Evolutionary conservation across 768 basidiomycete genomes (phyloP).

Genomic region (Tulasnella sp.): DNA sequence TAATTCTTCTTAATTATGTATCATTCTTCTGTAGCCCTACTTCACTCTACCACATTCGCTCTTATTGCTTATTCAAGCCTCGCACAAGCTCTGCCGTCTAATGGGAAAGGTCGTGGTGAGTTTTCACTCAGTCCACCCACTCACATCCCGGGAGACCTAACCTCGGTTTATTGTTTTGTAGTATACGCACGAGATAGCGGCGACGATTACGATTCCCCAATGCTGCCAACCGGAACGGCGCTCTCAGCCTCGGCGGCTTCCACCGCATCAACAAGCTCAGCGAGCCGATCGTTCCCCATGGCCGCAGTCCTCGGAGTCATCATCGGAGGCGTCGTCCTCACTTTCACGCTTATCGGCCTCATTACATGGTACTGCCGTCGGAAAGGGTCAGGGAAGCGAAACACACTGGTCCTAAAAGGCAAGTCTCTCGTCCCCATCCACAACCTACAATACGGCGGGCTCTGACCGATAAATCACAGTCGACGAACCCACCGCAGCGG

Average conservation of each 20-base stretch:
- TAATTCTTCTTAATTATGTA: background rate
- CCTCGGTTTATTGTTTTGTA: background rate
- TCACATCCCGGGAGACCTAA: background rate
- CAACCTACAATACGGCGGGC: background rate
- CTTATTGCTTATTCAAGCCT: background rate
- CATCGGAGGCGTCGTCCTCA: background rate
- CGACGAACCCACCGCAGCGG: background rate
- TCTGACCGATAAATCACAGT: background rate
- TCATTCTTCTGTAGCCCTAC: background rate
- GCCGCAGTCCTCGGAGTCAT: background rate
- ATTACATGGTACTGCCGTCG: background rate
- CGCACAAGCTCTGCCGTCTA: background rate
- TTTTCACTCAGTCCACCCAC: background rate
- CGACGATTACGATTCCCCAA: background rate
- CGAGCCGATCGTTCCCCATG: background rate
- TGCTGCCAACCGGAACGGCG: background rate
- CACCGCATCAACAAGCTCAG: background rate
- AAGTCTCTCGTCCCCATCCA: background rate
- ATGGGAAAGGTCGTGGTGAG: background rate
- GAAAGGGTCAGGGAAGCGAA: background rate
- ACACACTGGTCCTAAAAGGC: background rate
- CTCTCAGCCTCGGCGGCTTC: background rate
- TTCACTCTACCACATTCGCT: background rate
- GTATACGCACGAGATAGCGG: background rate
- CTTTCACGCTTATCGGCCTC: background rate